Percentiles rank a stretch among this genome's conserved stretches.
These are phyloP conservation scores for Sporothrix luriei DNA, from an alignment of 2,329 filamentous ascomycete species.

Conservation along the genomic window DNA sequence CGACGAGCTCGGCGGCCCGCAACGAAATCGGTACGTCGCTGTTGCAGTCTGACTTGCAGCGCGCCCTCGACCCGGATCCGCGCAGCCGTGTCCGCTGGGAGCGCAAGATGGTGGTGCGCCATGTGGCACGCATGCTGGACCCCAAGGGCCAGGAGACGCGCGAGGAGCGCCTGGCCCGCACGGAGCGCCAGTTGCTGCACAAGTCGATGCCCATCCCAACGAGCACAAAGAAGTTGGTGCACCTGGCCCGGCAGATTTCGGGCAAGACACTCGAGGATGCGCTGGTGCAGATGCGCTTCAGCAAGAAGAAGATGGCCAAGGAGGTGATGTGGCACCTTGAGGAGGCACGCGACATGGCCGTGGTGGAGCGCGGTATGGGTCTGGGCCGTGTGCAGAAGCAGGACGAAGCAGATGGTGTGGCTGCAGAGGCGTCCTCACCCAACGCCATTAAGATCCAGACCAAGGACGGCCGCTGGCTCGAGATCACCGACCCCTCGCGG, in stretches of 20 bases:
- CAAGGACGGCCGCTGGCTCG: conserved; percentile 73
- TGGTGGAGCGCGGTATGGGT: conserved; percentile 84
- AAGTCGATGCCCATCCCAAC: conserved; percentile 78
- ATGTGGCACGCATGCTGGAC: conserved; percentile 68
- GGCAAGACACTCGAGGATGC: conserved; percentile 95
- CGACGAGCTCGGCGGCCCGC: conserved; percentile 16
- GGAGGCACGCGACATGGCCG: conserved; percentile 76
- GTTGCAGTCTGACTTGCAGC: conserved; percentile 58
- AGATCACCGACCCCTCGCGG: conserved; percentile 71
- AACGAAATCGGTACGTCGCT: conserved; percentile 42
- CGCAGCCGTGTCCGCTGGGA: conserved; percentile 72
- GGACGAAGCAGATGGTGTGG: conserved; percentile 39
- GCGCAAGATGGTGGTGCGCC: conserved; percentile 78
- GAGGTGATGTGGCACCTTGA: conserved; percentile 80
- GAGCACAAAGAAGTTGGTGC: conserved; percentile 86
- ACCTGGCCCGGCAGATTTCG: conserved; percentile 81
- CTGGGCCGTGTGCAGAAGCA: conserved; percentile 55
- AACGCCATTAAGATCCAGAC: conserved; percentile 64
- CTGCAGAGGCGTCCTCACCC: background rate
- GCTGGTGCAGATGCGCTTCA: conserved; percentile 91
- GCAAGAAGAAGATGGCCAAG: conserved; percentile 85
- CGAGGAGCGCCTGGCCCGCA: conserved; percentile 67
- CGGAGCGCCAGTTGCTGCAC: conserved; percentile 57
- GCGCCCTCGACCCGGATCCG: conserved; percentile 75
- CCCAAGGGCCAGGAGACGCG: conserved; percentile 57